Evolutionary conservation across 225 moss, liverwort and hornwort species (phyloP).

Genomic region (Anthoceros angustus): DNA sequence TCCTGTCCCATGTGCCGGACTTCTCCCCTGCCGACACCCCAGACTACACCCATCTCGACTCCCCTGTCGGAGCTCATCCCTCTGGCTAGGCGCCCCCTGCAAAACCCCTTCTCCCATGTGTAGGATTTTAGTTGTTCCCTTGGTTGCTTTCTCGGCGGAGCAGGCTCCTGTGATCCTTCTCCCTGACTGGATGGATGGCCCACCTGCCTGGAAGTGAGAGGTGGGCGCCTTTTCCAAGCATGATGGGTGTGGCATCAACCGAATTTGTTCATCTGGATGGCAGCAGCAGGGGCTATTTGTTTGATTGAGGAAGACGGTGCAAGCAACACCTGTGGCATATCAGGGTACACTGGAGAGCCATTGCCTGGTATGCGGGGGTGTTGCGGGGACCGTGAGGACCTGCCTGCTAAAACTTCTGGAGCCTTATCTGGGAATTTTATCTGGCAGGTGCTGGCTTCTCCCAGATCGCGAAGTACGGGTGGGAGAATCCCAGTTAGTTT

Average conservation of each 20-base stretch:
- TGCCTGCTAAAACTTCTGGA: slow-evolving; percentile 1
- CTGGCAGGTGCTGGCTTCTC: slow-evolving; percentile 1
- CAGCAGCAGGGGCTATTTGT: background rate
- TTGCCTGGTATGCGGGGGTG: background rate
- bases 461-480: background rate
- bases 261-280: background rate
- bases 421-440: slow-evolving; percentile 1
- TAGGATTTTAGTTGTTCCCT: background rate
- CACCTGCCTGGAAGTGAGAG: no score
- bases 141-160: background rate
- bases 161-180: background rate
- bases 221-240: no score
- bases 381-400: background rate
- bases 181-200: background rate
- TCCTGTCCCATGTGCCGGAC: slow-evolving; percentile 69
- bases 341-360: background rate
- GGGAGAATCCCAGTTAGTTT: background rate
- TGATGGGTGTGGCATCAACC: no score
- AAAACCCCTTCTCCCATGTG: slow-evolving; percentile 16
- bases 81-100: slow-evolving; percentile 42
- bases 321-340: slow-evolving; percentile 1
- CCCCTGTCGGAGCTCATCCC: slow-evolving; percentile 58
- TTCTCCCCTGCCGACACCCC: slow-evolving; percentile 45
- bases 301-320: background rate
- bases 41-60: slow-evolving; percentile 46